Conservation (phyloP, 495 filamentous ascomycete species). For the Glarea lozoyensis region DNA sequence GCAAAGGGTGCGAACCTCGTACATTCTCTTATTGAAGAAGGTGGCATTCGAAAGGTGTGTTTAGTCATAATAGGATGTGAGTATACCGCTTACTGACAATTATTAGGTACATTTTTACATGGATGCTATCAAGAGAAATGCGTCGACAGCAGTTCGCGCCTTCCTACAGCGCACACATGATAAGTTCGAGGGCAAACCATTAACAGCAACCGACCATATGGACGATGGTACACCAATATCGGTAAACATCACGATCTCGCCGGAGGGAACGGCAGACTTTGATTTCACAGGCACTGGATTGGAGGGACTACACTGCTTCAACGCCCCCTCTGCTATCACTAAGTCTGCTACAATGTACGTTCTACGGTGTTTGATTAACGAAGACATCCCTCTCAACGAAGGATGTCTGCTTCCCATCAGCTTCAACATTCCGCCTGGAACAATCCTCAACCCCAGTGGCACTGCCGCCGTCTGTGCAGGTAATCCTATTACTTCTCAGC, state of each 20-base stretch:
- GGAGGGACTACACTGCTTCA: constrained; percentile 15
- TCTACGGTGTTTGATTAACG: constrained; percentile 19
- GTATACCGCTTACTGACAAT: not conserved
- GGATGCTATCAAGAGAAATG: constrained; percentile 23
- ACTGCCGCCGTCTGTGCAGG: constrained; percentile 19
- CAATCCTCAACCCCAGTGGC: constrained; percentile 14
- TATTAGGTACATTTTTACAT: constrained; percentile 22
- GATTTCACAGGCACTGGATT: constrained; percentile 28
- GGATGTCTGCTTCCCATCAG: constrained; percentile 19
- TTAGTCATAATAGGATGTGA: constrained; percentile 9
- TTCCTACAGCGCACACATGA: constrained; percentile 17
- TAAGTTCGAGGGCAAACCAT: constrained; percentile 6
- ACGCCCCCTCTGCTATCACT: constrained; percentile 19
- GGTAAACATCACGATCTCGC: constrained; percentile 24
- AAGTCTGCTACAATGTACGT: constrained; percentile 21
- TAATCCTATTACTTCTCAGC: constrained; percentile 21
- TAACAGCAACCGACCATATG: constrained; percentile 23
- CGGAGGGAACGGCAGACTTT: constrained; percentile 21
- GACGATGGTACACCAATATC: constrained; percentile 26
- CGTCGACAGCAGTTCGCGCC: constrained; percentile 21
- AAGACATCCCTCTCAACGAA: constrained; percentile 25
- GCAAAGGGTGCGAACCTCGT: constrained; percentile 23
- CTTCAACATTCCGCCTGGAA: constrained; percentile 15
- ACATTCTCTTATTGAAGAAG: constrained; percentile 20
- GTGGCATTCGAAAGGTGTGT: constrained; percentile 15